phyloP scores from a whole-genome alignment of 805 yeast genomes.

The Ogataea salicorniae region DNA sequence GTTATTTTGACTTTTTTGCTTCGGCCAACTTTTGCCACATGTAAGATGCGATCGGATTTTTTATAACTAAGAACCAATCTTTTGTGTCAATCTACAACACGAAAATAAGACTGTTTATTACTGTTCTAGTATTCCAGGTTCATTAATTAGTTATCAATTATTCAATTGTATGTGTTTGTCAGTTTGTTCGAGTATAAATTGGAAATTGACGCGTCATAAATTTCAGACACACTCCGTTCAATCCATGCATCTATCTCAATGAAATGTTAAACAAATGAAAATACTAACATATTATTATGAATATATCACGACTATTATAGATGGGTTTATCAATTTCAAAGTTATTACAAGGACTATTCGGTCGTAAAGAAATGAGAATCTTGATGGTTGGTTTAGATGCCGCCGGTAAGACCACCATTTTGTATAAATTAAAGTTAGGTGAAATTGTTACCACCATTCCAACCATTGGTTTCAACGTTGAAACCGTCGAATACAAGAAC shows the following conservation, averaged over 20 bases:
- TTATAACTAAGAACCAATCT: too few species aligned
- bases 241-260: not conserved
- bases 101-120: too few species aligned
- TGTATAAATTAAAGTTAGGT: constrained; percentile 90
- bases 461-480: constrained; percentile 96
- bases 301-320: constrained; percentile 17
- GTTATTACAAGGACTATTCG: constrained; percentile 90
- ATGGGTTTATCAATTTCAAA: constrained; percentile 97
- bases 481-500: constrained; percentile 95
- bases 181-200: not conserved
- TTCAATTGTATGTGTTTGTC: not conserved
- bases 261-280: not conserved
- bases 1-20: not conserved
- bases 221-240: not conserved
- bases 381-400: constrained; percentile 98
- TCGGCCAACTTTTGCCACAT: too few species aligned
- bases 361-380: constrained; percentile 97
- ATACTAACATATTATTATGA: not conserved
- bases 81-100: too few species aligned
- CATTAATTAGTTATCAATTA: too few species aligned
- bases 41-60: too few species aligned
- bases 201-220: not conserved
- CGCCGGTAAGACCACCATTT: constrained; percentile 97
- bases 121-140: too few species aligned
- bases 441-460: constrained; percentile 96